Percentiles rank a stretch among this genome's conserved stretches.
These are phyloP conservation scores for Nitzschia putrida DNA, from an alignment of 108 stramenopile species.

Conservation along the genomic window DNA sequence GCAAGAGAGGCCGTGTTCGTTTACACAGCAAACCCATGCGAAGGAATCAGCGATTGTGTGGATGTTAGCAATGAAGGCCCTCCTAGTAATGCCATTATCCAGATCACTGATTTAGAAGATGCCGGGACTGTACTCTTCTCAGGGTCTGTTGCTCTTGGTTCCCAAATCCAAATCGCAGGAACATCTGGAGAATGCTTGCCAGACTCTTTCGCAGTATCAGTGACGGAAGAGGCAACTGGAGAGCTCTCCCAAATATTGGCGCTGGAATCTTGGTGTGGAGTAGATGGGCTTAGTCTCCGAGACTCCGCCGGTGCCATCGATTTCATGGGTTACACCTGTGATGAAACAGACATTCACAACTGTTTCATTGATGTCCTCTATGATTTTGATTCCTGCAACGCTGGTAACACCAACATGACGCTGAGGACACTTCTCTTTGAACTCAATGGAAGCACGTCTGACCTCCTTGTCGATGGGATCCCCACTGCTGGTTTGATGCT, in stretches of 20 bases:
- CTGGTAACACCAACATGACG: not conserved
- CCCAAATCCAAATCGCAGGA: not conserved
- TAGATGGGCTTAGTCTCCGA: conserved; percentile 13
- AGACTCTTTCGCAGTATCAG: conserved; percentile 3
- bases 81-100: conserved; percentile 12
- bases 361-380: conserved; percentile 15
- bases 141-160: not conserved
- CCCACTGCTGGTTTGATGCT: not conserved
- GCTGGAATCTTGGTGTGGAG: conserved; percentile 4
- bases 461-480: not conserved
- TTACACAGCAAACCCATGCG: conserved; percentile 18
- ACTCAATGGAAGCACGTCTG: not conserved
- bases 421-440: conserved; percentile 2
- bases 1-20: conserved; percentile 13
- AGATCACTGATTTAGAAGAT: conserved; percentile 6
- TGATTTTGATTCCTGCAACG: conserved; percentile 13
- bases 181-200: conserved; percentile 16
- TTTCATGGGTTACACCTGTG: conserved; percentile 25
- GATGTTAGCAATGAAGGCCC: not conserved
- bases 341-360: conserved; percentile 18
- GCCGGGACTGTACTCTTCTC: conserved; percentile 6
- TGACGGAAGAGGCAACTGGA: not conserved
- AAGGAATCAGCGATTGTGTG: not conserved
- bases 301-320: conserved; percentile 20
- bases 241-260: not conserved